Evolutionary conservation across 1,284 basidiomycete species (phyloP), one percentile per base, ranked within the genome.

Genomic region (Cryptococcus hybrid): DNA sequence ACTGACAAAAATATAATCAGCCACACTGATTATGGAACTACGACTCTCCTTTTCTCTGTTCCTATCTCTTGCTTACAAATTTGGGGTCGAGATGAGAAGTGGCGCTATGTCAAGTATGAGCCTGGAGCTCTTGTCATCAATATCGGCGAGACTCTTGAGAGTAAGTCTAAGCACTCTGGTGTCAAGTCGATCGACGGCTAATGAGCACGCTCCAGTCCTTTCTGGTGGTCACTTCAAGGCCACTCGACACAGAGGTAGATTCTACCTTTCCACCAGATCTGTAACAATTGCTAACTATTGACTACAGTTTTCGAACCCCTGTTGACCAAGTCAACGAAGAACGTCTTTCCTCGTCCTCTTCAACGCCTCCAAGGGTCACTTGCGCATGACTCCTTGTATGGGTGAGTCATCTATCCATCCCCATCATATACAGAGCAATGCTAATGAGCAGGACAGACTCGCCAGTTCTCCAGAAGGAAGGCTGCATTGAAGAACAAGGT

Each of bases 51-150:
- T 44, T 79, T 77, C 71, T 70, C 67, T 1, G 77, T 79, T 54
- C 78, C 78, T 3, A 76, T 79, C 58, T 76, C 76, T 0, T 71
- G 68, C 11, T 65, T 79, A 13, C 76, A 79, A 54, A 76, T 79
- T 50, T 70, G 77, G 53, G 76, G 76, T 63, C 68, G 69, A 3
- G 77, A 79, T 55, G 70, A 76, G 56, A 53, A 66, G 50, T 79
- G 78, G 78, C 62, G 70, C 30, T 67, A 76, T 13, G 78, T 78
- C 34, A 71, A 73, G 42, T 76, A 79, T 62, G 55, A 57, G 5
- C 65, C 69, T 12, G 69, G 67, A 34, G 65, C 65, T 3, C 49
- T 70, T 36, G 66, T 68, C 15, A 53, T 69, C 59, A 69, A 69
- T 54, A 67, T 69, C 42, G 67, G 67, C 11, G 66, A 69, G 51